Evolutionary conservation across 371 early-diverging fungal species (phyloP), one percentile per base, ranked within the genome.

Genomic region (Saksenaea vasiformis): DNA sequence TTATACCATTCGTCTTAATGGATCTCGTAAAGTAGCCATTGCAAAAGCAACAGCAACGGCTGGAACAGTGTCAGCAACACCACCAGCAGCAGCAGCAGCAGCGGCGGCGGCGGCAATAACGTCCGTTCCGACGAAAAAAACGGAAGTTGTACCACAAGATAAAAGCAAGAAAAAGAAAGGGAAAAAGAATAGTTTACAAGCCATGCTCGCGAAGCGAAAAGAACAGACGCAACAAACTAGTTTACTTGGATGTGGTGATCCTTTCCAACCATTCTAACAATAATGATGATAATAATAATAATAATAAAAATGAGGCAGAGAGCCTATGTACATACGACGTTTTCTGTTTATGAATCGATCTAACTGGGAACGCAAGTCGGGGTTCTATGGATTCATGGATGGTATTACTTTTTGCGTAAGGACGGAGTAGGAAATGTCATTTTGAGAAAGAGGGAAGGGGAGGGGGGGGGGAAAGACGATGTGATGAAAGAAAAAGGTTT

Each of bases 131-230:
- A 67, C 53, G 1, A 67, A 64, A 15, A 68, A 51, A 5, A n/a
- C 3, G 1, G 13, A 24, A 13, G 11, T 2, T 13, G n/a, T 24
- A 54, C 14, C 24, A 54, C 14, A 10, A 35, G 34, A 26, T 37
- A 54, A 15, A 24, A 41, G 14, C 37, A 62, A 69, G 57, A 80
- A 75, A 19, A 78, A 78, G 41, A 73, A 76, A 31, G 36, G 39
- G 8, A 78, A 77, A 54, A 81, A 81, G 73, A 81, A 78, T 59
- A 73, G 68, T 27, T 38, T 81, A 22, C 75, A 77, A 24, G 73
- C 75, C 10, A 51, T 81, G 53, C 36, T 77, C 22, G 67, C 71
- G 9, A 77, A 68, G 47, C 70, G 72, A 2, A 67, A 75, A 36
- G 60, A 74, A 35, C 55, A 65, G 39, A 62, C 35, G 15, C 57